phyloP scores from a whole-genome alignment of 2,329 filamentous ascomycete genomes.

The Neofusicoccum ribis region DNA sequence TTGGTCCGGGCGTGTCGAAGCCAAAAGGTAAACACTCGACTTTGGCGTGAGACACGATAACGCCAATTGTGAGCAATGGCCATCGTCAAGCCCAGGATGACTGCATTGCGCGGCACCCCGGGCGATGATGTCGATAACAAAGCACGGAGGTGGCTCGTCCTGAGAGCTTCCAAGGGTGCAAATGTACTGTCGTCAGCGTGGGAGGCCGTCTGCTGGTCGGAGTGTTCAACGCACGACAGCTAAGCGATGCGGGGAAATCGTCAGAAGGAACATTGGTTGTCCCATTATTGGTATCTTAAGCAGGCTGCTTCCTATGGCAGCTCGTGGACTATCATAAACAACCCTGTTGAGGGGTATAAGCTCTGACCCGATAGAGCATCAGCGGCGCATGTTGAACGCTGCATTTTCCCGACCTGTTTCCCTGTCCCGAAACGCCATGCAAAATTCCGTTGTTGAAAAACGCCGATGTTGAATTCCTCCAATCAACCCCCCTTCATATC shows the following conservation, averaged over 20 bases:
- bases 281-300: slow-evolving; percentile 10
- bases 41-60: background rate
- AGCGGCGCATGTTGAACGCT: slow-evolving; percentile 19
- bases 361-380: background rate
- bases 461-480: slow-evolving; percentile 20
- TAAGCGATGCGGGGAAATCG: slow-evolving; percentile 6
- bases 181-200: background rate
- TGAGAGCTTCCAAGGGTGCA: background rate
- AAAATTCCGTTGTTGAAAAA: slow-evolving; percentile 18
- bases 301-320: background rate
- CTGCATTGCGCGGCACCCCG: background rate
- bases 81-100: background rate
- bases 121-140: slow-evolving; percentile 1
- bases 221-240: background rate
- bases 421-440: slow-evolving; percentile 17
- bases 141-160: slow-evolving; percentile 10
- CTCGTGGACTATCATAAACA: background rate
- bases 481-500: slow-evolving; percentile 13
- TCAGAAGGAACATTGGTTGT: slow-evolving; percentile 4
- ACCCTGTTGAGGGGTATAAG: slow-evolving; percentile 12
- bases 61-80: background rate
- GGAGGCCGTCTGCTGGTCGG: slow-evolving; percentile 3
- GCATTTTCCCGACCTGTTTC: slow-evolving; percentile 14
- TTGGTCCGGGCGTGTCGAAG: background rate
- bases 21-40: background rate